A percentile compares a stretch with the other conserved stretches of the same genome.
Evolutionary conservation across 805 yeast species (phyloP).

Genomic region (Starmerella etchellsii): DNA sequence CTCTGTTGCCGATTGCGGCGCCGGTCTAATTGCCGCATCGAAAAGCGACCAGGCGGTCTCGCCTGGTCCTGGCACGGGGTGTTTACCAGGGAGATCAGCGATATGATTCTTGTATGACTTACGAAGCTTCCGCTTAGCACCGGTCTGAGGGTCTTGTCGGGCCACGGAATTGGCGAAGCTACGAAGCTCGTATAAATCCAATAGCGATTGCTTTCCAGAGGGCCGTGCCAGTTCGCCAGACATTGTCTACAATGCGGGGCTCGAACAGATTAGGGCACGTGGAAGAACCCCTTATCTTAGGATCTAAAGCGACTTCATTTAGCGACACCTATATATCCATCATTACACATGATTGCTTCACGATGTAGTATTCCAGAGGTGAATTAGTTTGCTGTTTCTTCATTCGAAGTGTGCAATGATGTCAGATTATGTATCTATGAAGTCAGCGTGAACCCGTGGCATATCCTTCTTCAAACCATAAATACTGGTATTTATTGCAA

Average conservation of each 20-base stretch:
- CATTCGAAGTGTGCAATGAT: too few relatives aligned
- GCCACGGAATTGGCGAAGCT: conserved; percentile 69
- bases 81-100: conserved; percentile 59
- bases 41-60: conserved; percentile 22
- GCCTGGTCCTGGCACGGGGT: conserved; percentile 29
- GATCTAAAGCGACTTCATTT: too few relatives aligned
- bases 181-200: conserved; percentile 53
- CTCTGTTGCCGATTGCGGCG: conserved; percentile 38
- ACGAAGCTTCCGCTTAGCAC: conserved; percentile 82
- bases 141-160: conserved; percentile 72
- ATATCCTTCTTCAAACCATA: too few relatives aligned
- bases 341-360: too few relatives aligned
- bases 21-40: conserved; percentile 25
- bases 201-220: conserved; percentile 60
- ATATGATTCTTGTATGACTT: conserved; percentile 93
- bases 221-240: conserved; percentile 6
- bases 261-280: too few relatives aligned
- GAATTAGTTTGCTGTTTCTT: too few relatives aligned
- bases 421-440: too few relatives aligned
- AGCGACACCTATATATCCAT: too few relatives aligned
- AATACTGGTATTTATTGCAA: too few relatives aligned
- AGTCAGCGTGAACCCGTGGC: too few relatives aligned
- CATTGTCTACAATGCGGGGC: not conserved
- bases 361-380: too few relatives aligned
- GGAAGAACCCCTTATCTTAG: too few relatives aligned